A percentile compares a stretch with the other conserved stretches of the same genome.
phyloP scores from a whole-genome alignment of 345 rosid species.

The Mangifera indica region DNA sequence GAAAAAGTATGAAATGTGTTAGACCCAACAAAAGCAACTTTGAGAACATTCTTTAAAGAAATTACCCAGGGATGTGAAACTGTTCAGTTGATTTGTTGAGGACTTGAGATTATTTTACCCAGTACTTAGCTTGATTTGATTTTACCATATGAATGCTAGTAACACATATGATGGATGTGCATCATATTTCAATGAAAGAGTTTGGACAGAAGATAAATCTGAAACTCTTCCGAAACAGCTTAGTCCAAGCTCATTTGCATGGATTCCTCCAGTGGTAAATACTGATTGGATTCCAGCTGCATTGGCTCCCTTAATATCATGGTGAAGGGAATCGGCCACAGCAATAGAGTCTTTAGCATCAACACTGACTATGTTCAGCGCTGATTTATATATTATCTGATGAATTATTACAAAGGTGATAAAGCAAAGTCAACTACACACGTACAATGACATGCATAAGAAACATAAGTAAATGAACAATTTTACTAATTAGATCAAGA shows the following conservation, averaged over 20 bases:
- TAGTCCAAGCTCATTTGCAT: conserved; percentile 75
- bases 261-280: conserved; percentile 76
- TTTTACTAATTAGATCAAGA: background rate
- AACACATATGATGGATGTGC: conserved; percentile 67
- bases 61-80: too few species aligned
- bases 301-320: conserved; percentile 90
- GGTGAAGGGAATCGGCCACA: conserved; percentile 91
- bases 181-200: conserved; percentile 57
- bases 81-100: too few species aligned
- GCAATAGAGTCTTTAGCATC: conserved; percentile 60
- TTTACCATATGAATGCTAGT: conserved; percentile 75
- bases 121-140: too few species aligned
- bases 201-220: conserved; percentile 50
- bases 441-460: background rate
- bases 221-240: conserved; percentile 57
- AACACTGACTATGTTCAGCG: conserved; percentile 66
- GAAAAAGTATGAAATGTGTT: too few species aligned
- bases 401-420: background rate
- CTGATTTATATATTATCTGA: conserved; percentile 81
- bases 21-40: too few species aligned
- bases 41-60: too few species aligned
- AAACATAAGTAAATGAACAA: background rate
- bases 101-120: too few species aligned
- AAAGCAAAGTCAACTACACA: background rate
- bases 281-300: conserved; percentile 70